These are phyloP conservation scores for Wickerhamiella brachini DNA, from an alignment of 805 yeast species.

Conservation along the genomic window DNA sequence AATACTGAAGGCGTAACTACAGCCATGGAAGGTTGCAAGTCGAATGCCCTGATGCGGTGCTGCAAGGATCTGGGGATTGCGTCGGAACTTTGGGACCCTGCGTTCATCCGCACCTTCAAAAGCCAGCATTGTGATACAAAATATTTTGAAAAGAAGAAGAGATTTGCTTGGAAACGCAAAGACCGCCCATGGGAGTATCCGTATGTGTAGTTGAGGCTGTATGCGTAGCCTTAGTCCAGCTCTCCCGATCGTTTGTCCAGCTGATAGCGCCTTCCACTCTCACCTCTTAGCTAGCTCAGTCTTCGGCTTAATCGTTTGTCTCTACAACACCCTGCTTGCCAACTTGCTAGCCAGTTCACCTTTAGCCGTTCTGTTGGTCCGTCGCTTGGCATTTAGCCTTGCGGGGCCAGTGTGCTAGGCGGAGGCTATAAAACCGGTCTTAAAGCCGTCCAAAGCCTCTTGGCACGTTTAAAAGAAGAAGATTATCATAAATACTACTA, in stretches of 20 bases:
- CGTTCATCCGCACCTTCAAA: conserved; percentile 62
- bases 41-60: conserved; percentile 94
- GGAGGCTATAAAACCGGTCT: too few species aligned
- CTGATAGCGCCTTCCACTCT: too few species aligned
- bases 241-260: too few species aligned
- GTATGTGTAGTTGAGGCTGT: conserved; percentile 31
- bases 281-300: conserved; percentile 44
- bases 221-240: too few species aligned
- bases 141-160: conserved; percentile 68
- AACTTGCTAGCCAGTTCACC: too few species aligned
- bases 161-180: conserved; percentile 79
- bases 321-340: too few species aligned
- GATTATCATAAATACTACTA: background rate
- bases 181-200: conserved; percentile 79
- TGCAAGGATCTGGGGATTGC: conserved; percentile 96
- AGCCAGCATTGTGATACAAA: conserved; percentile 58
- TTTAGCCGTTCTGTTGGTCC: too few species aligned
- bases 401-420: too few species aligned
- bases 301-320: too few species aligned
- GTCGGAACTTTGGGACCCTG: conserved; percentile 94
- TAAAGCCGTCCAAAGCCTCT: too few species aligned
- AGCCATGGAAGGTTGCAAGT: conserved; percentile 93
- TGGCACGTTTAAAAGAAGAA: too few species aligned
- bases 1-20: conserved; percentile 79
- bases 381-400: too few species aligned